Evolutionary conservation across 345 rosid species (phyloP), one percentile per base, ranked within the genome.

Genomic region (Hypericum androsaemum): DNA sequence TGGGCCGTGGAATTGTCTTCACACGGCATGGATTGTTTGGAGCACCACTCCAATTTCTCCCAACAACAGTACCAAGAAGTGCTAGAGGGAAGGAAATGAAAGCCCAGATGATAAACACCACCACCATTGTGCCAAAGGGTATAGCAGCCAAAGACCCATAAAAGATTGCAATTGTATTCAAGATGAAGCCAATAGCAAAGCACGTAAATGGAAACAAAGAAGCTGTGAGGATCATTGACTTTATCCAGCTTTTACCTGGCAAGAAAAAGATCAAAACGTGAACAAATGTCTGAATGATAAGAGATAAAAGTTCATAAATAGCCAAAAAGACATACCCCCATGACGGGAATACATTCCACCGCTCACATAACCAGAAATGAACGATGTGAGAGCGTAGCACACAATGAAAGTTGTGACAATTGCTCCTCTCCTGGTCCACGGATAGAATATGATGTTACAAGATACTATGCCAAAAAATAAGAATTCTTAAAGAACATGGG

Each of bases 281-380:
- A 51, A 14, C 6, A 43, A 43, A 60, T 47, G 54, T 36, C 40
- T 49, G 54, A 28, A 48, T 51, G 32, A 22, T 22, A 22, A 4
- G 40, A 43, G 36, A 12, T 37, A 42, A 22, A 56, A 39, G 54
- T 13, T 39, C 52, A 58, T 7, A 16, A 10, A 62, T 43, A 28
- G 39, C 39, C 3, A 64, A 52, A 45, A 35, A 54, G 45, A 28
- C 87, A 71, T 75, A 94, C 99, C 97, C 12, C 99, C 99, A 62
- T 82, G 70, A 60, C 97, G 86, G 39, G 99, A 94, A 76, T 94
- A 88, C 97, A 94, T 86, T 47, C 99, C 99, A 57, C 99, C 99
- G 9, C 95, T 94, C 64, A 94, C 97, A 59, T 94, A 94, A 65
- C 99, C 99, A 67, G 99, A 79, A 58, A 94, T 69, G 62, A 94